Base-by-base conservation (phyloP, 2,329 filamentous ascomycete genomes). In the Trichoderma hamatum region DNA sequence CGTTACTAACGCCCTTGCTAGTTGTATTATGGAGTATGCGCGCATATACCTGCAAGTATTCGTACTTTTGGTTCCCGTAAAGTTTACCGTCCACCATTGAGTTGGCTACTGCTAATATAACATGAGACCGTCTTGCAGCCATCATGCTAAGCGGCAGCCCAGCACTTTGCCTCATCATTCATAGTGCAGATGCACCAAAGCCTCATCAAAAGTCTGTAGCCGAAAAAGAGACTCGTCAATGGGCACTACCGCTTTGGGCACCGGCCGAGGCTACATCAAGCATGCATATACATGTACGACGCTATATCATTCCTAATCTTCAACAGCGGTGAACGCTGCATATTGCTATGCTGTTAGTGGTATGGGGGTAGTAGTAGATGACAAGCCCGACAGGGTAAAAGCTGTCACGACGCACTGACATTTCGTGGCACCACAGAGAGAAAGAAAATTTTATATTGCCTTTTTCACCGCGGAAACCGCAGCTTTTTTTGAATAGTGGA, bases 291-390 rank as follows among this genome's bases (percentile, higher is more conserved):
- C 26, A 56, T 24, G 26, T 21, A 28, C 24, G 30, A 36, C 63
- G 51, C 63, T 43, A 43, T 43, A n/a, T 60, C 30, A 36, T 52
- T 39, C 43, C 49, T 28, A 43, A 55, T 43, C 54, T 30, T 55
- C 61, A 19, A 54, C 34, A 32, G 61, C 61, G 61, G 61, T 64
- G 61, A 64, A 64, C 5, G 61, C 61, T 55, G 61, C 61, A 64
- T 64, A 54, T 64, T 43, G 36, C 61, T 54, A 54, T 43, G 10
- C 19, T 43, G 16, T 19, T 43, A 43, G 39, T 43, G 39, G 39
- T 1, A 43, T 43, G 39, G 39, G 39, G 39, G 39, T 39, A 43
- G 36, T 49, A 24, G 46, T 24, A 49, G 32, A 30, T 52, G 34
- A 36, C 43, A 55, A 21, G 49, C 28, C 52, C 2, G 52, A 32